Percentiles rank a stretch among this genome's conserved stretches.
These are phyloP conservation scores for Chlorella vulgaris DNA, from an alignment of 139 green algal species.

Conservation along the genomic window DNA sequence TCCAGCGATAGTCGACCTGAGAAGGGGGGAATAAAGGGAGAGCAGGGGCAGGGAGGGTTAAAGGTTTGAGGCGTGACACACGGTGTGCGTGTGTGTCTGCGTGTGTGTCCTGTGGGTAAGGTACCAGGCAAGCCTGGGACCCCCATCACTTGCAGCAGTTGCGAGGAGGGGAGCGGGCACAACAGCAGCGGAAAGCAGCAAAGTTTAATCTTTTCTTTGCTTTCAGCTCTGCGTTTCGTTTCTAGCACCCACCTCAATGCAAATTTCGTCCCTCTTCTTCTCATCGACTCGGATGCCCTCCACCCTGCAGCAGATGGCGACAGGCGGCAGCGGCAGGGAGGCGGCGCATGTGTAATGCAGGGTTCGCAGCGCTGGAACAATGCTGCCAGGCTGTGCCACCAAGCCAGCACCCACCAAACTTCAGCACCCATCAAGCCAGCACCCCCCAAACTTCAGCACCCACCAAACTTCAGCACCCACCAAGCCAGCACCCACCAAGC, in stretches of 20 bases:
- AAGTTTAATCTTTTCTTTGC: no score
- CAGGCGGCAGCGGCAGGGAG: no score
- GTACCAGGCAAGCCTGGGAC: background rate
- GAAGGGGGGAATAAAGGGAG: background rate
- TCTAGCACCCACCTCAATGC: conserved; percentile 35
- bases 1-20: conserved; percentile 83
- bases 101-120: background rate
- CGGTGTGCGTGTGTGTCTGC: no score
- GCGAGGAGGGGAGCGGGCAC: no score
- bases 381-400: no score
- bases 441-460: background rate
- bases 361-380: no score
- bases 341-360: no score
- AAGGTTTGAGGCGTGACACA: no score
- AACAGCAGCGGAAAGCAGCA: no score
- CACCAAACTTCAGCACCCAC: background rate
- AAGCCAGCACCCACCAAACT: background rate
- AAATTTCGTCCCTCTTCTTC: conserved; percentile 35
- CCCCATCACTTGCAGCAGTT: background rate
- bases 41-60: background rate
- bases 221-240: background rate
- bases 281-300: conserved; percentile 59
- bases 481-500: background rate
- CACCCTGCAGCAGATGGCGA: conserved; percentile 65
- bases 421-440: background rate